Base-by-base conservation (phyloP, 2,329 filamentous ascomycete species). In the Aspergillus quadricinctus region DNA sequence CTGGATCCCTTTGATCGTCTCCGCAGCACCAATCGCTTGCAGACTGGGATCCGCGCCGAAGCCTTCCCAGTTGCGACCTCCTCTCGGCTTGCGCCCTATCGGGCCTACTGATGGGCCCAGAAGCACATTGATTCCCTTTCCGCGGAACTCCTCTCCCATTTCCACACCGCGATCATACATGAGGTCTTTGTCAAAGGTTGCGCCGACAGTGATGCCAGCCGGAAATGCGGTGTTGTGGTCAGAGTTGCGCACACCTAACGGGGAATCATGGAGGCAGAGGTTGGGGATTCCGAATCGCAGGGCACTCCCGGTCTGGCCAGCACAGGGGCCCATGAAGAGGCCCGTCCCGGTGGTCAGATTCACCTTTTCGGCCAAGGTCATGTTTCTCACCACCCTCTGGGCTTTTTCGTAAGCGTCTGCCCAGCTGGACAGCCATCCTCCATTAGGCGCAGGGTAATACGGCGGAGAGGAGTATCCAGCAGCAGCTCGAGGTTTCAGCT, bases 351-450 rank as follows among this genome's bases (percentile, higher is more conserved):
- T 83, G 0, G 88, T 91, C 52, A 92, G 80, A 67, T 92, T 92
- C 3, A 88, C 86, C 75, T 92, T 93, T 70, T 92, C 89, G 1
- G 88, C 88, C 55, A 93, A 73, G 0, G 88, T 92, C 88, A 93
- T 90, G 49, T 84, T 82, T 53, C 84, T 82, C 17, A 93, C 89
- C 14, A 92, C 72, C 3, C 77, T 72, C 56, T 85, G 80, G 1
- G 89, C 89, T 65, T 88, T 90, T 52, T 75, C 75, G 67, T 92
- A 93, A 63, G 88, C 87, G 19, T 82, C 82, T 23, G 77, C 77
- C 89, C 89, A 93, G 56, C 83, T 82, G 5, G 81, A 74, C 0
- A 81, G 75, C 86, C 89, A 92, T 41, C 89, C 89, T 50, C 88
- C 88, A 52, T 85, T 82, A 0, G 88, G 88, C 8, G 88, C 78